Evolutionary conservation across 495 filamentous ascomycete species (phyloP).

Genomic region (Trichoderma gamsii): DNA sequence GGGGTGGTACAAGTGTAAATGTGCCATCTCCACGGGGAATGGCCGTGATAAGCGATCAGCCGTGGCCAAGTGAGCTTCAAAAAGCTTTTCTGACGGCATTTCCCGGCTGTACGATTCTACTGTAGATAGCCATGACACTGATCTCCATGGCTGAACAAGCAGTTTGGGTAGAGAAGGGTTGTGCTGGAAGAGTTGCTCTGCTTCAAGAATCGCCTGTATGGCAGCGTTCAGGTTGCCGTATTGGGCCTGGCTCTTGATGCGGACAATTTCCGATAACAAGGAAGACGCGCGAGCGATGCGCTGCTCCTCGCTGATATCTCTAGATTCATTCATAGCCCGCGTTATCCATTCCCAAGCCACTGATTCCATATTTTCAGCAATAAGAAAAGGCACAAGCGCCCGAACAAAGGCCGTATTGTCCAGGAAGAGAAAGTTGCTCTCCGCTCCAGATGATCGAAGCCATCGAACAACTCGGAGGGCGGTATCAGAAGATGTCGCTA

Average conservation of each 20-base stretch:
- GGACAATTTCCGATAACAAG: conserved; percentile 22
- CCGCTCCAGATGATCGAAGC: conserved; percentile 45
- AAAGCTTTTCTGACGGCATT: conserved; percentile 29
- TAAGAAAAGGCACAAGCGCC: conserved; percentile 39
- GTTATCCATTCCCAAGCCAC: conserved; percentile 40
- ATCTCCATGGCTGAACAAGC: conserved; percentile 26
- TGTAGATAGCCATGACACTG: conserved; percentile 32
- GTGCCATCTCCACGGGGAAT: conserved; percentile 27
- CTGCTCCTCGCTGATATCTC: neutral
- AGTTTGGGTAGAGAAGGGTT: conserved; percentile 1
- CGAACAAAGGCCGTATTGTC: conserved; percentile 26
- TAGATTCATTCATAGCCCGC: conserved; percentile 20
- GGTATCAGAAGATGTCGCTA: conserved; percentile 34
- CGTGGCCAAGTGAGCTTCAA: conserved; percentile 36
- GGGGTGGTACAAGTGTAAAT: conserved; percentile 40
- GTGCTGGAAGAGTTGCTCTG: conserved; percentile 23
- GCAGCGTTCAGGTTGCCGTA: conserved; percentile 29
- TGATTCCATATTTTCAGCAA: conserved; percentile 44
- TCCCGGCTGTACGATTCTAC: conserved; percentile 25
- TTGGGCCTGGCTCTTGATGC: conserved; percentile 19
- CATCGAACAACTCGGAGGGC: conserved; percentile 42
- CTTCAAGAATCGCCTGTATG: conserved; percentile 31
- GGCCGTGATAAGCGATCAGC: conserved; percentile 18
- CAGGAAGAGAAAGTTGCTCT: conserved; percentile 33
- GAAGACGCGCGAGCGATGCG: neutral